phyloP scores from a whole-genome alignment of 1,284 basidiomycete genomes.

The Ustilago vetiveriae region DNA sequence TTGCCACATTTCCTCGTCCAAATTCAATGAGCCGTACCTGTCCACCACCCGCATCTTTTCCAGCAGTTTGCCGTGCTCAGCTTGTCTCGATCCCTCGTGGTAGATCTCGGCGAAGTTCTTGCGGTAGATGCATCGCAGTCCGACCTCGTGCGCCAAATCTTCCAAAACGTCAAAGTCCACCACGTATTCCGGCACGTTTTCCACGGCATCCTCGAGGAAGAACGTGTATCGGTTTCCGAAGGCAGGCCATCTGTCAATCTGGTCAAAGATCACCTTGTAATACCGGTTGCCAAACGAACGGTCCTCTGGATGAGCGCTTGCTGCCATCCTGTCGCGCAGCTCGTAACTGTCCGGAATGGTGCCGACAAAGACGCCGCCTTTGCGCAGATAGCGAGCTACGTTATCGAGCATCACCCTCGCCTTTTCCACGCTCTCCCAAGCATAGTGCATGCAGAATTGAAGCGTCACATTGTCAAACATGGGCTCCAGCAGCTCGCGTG shows the following conservation, averaged over 20 bases:
- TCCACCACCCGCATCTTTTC: slow-evolving; percentile 53
- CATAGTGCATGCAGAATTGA: slow-evolving; percentile 99
- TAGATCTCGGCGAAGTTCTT: slow-evolving; percentile 75
- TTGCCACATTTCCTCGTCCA: slow-evolving; percentile 63
- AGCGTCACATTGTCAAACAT: slow-evolving; percentile 93
- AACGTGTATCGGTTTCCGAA: slow-evolving; percentile 91
- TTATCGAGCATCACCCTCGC: slow-evolving; percentile 92
- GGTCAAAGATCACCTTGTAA: slow-evolving; percentile 86
- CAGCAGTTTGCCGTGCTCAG: slow-evolving; percentile 43
- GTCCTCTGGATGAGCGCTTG: slow-evolving; percentile 73
- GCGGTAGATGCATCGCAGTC: slow-evolving; percentile 79
- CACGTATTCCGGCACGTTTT: slow-evolving; percentile 90
- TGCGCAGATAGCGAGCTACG: slow-evolving; percentile 80
- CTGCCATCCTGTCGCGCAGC: slow-evolving; percentile 76
- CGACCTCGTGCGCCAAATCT: slow-evolving; percentile 82
- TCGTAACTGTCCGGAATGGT: slow-evolving; percentile 84
- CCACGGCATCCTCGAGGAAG: slow-evolving; percentile 91
- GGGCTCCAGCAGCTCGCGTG: slow-evolving; percentile 71
- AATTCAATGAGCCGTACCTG: slow-evolving; percentile 29
- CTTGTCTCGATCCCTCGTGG: slow-evolving; percentile 34
- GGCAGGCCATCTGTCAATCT: slow-evolving; percentile 71
- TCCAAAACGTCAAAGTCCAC: slow-evolving; percentile 94
- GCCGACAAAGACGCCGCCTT: slow-evolving; percentile 89
- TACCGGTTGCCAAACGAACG: slow-evolving; percentile 85
- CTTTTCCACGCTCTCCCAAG: slow-evolving; percentile 87